Evolutionary conservation across 2,329 filamentous ascomycete genomes (phyloP).

Genomic region (Stenocarpella maydis): DNA sequence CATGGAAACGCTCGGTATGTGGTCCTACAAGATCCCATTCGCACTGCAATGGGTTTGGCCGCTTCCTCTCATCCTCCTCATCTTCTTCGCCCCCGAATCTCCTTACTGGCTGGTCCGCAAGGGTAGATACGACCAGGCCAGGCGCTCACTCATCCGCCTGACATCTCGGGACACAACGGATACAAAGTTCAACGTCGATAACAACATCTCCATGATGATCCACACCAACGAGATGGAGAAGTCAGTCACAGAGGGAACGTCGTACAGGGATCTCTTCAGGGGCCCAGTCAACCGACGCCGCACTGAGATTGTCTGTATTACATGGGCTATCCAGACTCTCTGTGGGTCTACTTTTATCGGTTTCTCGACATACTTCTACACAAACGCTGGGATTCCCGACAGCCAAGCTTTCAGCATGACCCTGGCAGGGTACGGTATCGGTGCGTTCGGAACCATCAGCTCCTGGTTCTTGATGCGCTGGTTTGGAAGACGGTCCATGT

Average conservation of each 20-base stretch:
- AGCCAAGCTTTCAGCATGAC: conserved; percentile 54
- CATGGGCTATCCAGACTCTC: conserved; percentile 59
- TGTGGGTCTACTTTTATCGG: conserved; percentile 59
- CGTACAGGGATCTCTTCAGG: conserved; percentile 61
- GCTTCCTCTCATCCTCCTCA: conserved; percentile 43
- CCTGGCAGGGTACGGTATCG: conserved; percentile 59
- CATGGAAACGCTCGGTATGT: conserved; percentile 37
- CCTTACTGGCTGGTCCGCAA: conserved; percentile 57
- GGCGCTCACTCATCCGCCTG: conserved; percentile 45
- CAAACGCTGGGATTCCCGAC: conserved; percentile 55
- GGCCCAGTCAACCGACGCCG: conserved; percentile 57
- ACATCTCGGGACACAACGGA: conserved; percentile 37
- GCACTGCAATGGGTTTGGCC: conserved; percentile 61
- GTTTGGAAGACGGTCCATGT: conserved; percentile 59
- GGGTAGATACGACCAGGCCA: conserved; percentile 46
- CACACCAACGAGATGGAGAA: conserved; percentile 62
- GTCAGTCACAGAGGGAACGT: conserved; percentile 50
- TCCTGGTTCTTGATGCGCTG: conserved; percentile 60
- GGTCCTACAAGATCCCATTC: conserved; percentile 51
- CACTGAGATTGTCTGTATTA: conserved; percentile 59
- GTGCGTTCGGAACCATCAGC: conserved; percentile 57
- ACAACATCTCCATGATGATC: conserved; percentile 61
- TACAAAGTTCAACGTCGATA: conserved; percentile 51
- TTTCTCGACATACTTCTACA: conserved; percentile 56
- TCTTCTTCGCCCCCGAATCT: conserved; percentile 41